phyloP scores from a whole-genome alignment of 805 yeast genomes.

The Candida coleopterorum region DNA sequence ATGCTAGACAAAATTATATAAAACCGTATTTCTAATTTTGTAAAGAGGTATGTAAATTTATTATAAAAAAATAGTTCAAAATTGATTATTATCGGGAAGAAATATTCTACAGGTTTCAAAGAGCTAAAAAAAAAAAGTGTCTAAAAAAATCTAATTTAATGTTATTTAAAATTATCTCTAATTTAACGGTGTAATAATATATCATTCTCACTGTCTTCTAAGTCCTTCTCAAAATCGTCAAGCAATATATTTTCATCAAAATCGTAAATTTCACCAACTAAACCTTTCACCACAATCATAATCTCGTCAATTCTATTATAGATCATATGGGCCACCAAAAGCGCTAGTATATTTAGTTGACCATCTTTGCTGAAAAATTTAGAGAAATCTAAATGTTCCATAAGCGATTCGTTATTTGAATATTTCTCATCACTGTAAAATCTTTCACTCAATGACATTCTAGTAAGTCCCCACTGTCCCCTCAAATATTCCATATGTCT shows the following conservation, averaged over 20 bases:
- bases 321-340: constrained; percentile 25
- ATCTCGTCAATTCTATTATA: constrained; percentile 27
- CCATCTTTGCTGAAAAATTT: constrained; percentile 29
- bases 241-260: constrained; percentile 10
- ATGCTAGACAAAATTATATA: too few species aligned
- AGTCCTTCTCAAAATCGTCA: constrained; percentile 8
- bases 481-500: constrained; percentile 24
- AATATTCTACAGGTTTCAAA: too few species aligned
- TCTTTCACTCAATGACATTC: constrained; percentile 20
- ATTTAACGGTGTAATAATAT: neutral
- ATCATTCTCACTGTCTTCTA: constrained; percentile 2
- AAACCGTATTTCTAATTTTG: too few species aligned
- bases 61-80: too few species aligned
- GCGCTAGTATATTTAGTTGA: constrained; percentile 21
- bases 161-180: neutral
- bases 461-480: constrained; percentile 24
- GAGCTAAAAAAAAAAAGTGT: neutral
- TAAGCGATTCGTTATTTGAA: constrained; percentile 12
- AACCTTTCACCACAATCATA: constrained; percentile 22
- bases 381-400: constrained; percentile 19
- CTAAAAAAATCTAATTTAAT: neutral
- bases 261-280: constrained; percentile 34
- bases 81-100: too few species aligned
- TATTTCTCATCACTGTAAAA: constrained; percentile 13
- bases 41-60: too few species aligned